phyloP scores from a whole-genome alignment of 2,329 filamentous ascomycete species.

The Talaromyces funiculosus region DNA sequence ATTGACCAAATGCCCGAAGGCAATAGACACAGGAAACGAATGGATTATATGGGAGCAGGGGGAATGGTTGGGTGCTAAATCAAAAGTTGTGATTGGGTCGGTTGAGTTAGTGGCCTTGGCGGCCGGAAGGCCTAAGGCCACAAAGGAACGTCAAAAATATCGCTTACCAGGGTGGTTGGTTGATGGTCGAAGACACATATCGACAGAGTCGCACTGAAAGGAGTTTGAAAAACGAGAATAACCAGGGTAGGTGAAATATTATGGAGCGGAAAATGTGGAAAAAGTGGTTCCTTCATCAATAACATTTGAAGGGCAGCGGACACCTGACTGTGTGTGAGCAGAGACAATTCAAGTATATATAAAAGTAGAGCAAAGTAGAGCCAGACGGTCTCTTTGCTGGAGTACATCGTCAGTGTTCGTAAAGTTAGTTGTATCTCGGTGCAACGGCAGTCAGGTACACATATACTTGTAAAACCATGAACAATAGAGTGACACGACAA shows the following conservation, averaged over 20 bases:
- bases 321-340: neutral
- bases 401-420: neutral
- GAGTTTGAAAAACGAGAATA: too few relatives aligned
- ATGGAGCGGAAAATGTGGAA: too few relatives aligned
- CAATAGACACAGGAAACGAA: conserved; percentile 16
- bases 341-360: neutral
- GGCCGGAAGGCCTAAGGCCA: conserved; percentile 6
- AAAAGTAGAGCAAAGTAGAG: too few relatives aligned
- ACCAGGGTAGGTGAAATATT: neutral
- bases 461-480: too few relatives aligned
- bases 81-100: neutral
- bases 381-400: neutral
- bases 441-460: too few relatives aligned
- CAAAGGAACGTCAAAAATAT: neutral
- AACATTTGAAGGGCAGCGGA: neutral
- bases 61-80: neutral
- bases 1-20: conserved; percentile 57
- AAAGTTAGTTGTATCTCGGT: neutral
- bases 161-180: neutral
- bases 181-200: too few relatives aligned
- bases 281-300: too few relatives aligned
- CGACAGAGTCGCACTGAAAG: too few relatives aligned
- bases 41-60: conserved; percentile 19
- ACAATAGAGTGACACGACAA: neutral
- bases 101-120: neutral